phyloP scores from a whole-genome alignment of 768 basidiomycete genomes.

The Crucibulum laeve region DNA sequence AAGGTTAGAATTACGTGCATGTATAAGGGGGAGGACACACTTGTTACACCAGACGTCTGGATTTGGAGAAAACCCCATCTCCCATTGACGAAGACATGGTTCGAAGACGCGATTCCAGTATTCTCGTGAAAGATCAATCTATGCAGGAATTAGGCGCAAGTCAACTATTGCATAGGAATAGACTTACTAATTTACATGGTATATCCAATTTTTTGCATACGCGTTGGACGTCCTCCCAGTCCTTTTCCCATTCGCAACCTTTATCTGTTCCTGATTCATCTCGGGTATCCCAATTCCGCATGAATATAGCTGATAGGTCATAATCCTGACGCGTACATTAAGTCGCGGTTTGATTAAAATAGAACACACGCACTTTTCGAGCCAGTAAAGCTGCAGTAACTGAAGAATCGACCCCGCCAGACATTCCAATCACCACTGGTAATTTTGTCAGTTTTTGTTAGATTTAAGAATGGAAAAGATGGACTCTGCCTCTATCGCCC shows the following conservation, averaged over 20 bases:
- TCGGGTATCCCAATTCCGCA: constrained; percentile 93
- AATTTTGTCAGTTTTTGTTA: background rate
- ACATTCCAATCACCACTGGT: constrained; percentile 88
- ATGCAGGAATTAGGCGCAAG: constrained; percentile 1
- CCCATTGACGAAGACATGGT: constrained; percentile 77
- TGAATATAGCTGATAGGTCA: constrained; percentile 84
- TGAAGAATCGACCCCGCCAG: constrained; percentile 93
- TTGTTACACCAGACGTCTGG: constrained; percentile 92
- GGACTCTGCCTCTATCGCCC: constrained; percentile 9
- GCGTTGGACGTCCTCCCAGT: constrained; percentile 86
- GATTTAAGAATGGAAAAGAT: background rate
- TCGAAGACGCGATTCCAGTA: constrained; percentile 94
- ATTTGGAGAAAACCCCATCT: constrained; percentile 79
- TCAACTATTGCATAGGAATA: background rate
- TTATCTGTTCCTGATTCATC: constrained; percentile 75
- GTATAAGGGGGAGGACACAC: constrained; percentile 28
- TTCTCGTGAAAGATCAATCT: constrained; percentile 86
- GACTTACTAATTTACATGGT: constrained; percentile 66
- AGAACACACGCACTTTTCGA: constrained; percentile 43
- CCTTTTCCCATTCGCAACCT: constrained; percentile 96
- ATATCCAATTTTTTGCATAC: constrained; percentile 74
- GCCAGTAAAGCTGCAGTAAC: constrained; percentile 78
- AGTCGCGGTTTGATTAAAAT: background rate
- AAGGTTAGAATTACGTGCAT: background rate
- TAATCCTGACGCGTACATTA: constrained; percentile 47